Evolutionary conservation across 2,329 filamentous ascomycete species (phyloP), one percentile per base, ranked within the genome.

Genomic region (Neopestalotiopsis clavispora): DNA sequence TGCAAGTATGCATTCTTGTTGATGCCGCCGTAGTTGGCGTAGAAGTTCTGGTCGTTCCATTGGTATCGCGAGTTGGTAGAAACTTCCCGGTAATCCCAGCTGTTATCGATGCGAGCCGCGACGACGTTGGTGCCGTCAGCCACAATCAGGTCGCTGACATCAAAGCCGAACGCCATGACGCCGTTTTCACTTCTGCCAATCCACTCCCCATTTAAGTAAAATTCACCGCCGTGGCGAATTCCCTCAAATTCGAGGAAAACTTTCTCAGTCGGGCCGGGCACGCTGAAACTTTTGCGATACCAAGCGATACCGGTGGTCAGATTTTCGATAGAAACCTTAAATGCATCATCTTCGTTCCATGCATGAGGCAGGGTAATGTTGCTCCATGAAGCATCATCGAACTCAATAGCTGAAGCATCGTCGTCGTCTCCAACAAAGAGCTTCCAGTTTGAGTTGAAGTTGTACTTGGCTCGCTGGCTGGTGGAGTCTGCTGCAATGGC

Each of bases 371-470:
- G 28, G 4, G 57, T 60, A 6, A 67, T 40, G 38, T 60, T 60
- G 28, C 20, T 34, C 65, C 52, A 60, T 10, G 20, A 10, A 5
- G 20, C 34, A 49, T 58, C 52, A 28, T 60, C 57, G 13, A 67
- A 67, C 4, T 32, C 30, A 14, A 60, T 17, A 20, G 59, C 34
- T 4, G 32, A 13, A 13, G 32, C 28, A 34, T n/a, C 45, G 28
- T 66, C 28, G 6, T n/a, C 63, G 45, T 66, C 63, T 3, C 62
- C 63, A 34, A 66, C 40, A 30, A 23, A 40, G 63, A 66, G 28
- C 23, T 66, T 66, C 63, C 45, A 66, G 45, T 66, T 28, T n/a
- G 63, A 56, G 23, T 56, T 56, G 45, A 66, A 66, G 34, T 57
- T 66, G 63, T 56, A 56, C 28, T 66, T 56, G 28, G 28, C 57